Evolutionary conservation across 2,329 filamentous ascomycete species (phyloP).

Genomic region (Cryphonectria carpinicola): DNA sequence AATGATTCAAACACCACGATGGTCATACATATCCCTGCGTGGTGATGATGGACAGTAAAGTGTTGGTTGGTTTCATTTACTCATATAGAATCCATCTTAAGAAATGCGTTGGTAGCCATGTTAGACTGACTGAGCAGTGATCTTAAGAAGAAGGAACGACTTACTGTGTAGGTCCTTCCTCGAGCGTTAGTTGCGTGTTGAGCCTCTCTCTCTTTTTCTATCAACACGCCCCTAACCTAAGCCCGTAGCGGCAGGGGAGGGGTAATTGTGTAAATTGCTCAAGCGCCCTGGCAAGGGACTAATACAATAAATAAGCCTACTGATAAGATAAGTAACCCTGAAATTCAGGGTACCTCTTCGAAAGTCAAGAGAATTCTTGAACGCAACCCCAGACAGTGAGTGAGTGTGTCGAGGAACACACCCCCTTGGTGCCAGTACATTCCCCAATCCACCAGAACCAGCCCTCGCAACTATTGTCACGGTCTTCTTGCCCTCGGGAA

Average conservation of each 20-base stretch:
- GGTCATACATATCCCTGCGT: background rate
- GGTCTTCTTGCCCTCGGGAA: background rate
- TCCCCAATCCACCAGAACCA: background rate
- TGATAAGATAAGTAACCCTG: conserved; percentile 19
- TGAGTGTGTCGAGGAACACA: background rate
- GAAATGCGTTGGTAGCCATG: background rate
- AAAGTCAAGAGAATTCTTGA: background rate
- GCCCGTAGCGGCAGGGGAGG: too few species aligned
- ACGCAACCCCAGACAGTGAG: background rate
- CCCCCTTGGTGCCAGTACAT: background rate
- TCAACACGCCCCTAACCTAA: too few species aligned
- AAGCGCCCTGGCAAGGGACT: background rate
- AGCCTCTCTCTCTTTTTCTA: too few species aligned
- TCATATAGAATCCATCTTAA: background rate
- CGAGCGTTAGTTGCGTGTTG: background rate
- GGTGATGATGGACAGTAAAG: background rate
- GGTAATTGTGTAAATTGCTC: too few species aligned
- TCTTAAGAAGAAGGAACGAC: background rate
- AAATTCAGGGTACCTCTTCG: background rate
- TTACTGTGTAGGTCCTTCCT: background rate
- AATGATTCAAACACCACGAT: background rate
- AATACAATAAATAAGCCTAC: background rate
- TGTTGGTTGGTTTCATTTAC: background rate
- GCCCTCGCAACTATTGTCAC: background rate
- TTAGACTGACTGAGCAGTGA: background rate